Conservation (phyloP, 805 yeast genomes). For the Schizosaccharomyces pombe region DNA sequence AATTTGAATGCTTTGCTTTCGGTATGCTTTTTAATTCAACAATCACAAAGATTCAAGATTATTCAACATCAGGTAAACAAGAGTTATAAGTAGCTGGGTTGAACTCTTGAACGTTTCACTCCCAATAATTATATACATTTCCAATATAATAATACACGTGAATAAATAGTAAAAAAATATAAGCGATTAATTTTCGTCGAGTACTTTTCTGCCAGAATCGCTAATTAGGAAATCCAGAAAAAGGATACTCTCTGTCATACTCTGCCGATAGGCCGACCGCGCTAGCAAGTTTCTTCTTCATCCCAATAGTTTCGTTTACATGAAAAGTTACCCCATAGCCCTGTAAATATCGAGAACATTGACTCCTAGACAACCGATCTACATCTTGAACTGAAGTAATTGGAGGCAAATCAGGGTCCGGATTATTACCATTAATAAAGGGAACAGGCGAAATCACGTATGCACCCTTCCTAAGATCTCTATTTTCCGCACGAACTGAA, state of each 20-base stretch:
- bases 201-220: too few species aligned
- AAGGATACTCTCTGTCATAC: neutral
- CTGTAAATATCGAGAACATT: neutral
- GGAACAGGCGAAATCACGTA: neutral
- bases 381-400: neutral
- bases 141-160: too few species aligned
- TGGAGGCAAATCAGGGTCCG: neutral
- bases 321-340: neutral
- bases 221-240: neutral
- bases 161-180: too few species aligned
- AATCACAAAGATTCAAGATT: too few species aligned
- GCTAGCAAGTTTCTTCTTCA: neutral
- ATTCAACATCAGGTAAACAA: too few species aligned
- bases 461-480: neutral
- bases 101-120: too few species aligned
- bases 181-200: too few species aligned
- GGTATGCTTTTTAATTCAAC: too few species aligned
- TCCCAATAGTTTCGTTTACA: neutral
- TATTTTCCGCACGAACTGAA: neutral
- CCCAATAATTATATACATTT: too few species aligned
- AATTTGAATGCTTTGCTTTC: too few species aligned
- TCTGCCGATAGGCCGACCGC: neutral
- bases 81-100: too few species aligned
- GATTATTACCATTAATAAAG: neutral
- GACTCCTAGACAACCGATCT: neutral